Evolutionary conservation across 805 yeast genomes (phyloP).

Genomic region (Sungouiozyma ichnusensis): DNA sequence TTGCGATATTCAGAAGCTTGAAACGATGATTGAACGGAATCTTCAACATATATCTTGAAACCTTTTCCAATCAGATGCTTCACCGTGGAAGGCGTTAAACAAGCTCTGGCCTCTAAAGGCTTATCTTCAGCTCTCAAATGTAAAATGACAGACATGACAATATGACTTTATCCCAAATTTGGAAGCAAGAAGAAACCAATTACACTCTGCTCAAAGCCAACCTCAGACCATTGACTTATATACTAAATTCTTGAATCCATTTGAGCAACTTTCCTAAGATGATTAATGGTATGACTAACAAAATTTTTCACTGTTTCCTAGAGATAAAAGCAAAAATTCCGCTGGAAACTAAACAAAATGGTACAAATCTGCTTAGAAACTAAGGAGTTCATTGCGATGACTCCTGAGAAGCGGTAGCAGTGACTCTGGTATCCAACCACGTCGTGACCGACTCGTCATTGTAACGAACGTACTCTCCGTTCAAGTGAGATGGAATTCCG

Average conservation of each 20-base stretch:
- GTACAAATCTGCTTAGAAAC: too few species aligned
- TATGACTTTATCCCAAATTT: too few species aligned
- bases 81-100: conserved; percentile 86
- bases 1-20: conserved; percentile 60
- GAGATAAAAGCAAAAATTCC: not conserved
- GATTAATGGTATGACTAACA: not conserved
- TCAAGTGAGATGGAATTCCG: conserved; percentile 46
- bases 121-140: conserved; percentile 96
- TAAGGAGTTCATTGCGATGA: too few species aligned
- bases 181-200: too few species aligned
- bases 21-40: conserved; percentile 76
- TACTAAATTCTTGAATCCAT: too few species aligned
- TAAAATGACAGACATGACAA: conserved; percentile 40
- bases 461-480: conserved; percentile 62
- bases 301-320: not conserved
- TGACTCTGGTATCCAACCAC: not conserved
- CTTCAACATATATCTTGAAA: conserved; percentile 80
- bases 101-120: conserved; percentile 96
- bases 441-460: conserved; percentile 29
- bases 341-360: not conserved
- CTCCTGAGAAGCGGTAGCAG: too few species aligned
- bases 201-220: too few species aligned
- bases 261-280: too few species aligned
- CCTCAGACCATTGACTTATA: too few species aligned
- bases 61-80: conserved; percentile 79